Conservation (phyloP, 176 grass and related monocot species). For the Olyra latifolia region DNA sequence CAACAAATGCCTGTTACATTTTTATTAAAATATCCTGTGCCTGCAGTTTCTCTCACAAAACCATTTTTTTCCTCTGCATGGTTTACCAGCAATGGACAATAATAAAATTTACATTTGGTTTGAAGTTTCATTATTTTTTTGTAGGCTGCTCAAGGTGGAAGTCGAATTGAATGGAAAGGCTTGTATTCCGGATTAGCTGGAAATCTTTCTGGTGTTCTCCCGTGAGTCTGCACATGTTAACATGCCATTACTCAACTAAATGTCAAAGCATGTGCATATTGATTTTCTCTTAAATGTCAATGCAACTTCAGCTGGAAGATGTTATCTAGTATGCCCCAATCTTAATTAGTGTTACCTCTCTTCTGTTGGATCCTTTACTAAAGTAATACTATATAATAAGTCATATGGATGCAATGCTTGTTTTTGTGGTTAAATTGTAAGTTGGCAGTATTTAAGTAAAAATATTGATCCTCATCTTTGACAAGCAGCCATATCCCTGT, state of each 20-base stretch:
- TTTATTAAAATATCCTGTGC: background rate
- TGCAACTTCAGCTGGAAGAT: background rate
- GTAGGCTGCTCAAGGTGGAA: conserved; percentile 73
- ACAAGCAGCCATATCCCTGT: background rate
- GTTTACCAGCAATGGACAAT: background rate
- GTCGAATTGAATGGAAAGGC: conserved; percentile 77
- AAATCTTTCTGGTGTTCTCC: conserved; percentile 81
- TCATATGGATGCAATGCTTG: background rate
- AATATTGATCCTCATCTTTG: conserved; percentile 1
- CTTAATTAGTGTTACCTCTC: background rate
- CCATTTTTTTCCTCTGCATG: background rate
- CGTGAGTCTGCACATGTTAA: conserved; percentile 55
- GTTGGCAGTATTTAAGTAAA: background rate
- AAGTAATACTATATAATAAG: background rate
- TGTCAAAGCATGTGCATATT: background rate
- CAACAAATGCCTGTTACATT: background rate
- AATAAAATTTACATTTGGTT: background rate
- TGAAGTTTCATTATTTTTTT: background rate
- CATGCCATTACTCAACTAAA: background rate
- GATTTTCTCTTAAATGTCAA: background rate
- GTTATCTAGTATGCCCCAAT: background rate
- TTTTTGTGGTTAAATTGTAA: background rate
- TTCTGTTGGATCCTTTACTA: background rate
- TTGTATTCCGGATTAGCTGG: conserved; percentile 88
- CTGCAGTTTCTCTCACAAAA: background rate